These are phyloP conservation scores for Xylaria sp. DNA, from an alignment of 2,329 filamentous ascomycete genomes.

Conservation along the genomic window DNA sequence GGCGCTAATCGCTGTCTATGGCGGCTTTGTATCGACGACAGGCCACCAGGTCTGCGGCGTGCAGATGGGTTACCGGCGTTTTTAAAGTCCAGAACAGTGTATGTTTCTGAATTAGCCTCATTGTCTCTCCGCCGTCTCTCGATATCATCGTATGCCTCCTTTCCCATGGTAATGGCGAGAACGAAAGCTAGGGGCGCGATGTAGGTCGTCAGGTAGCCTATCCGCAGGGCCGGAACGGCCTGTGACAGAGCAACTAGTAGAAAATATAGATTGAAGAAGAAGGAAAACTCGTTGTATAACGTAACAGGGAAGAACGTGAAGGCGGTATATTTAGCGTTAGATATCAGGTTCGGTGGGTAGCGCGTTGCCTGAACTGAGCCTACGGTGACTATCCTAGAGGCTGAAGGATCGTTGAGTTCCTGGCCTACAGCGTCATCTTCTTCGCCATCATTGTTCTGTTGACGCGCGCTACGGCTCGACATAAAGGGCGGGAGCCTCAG, in stretches of 20 bases:
- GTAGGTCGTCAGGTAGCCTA: conserved; percentile 93
- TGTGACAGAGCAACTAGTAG: conserved; percentile 91
- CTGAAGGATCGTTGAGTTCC: conserved; percentile 57
- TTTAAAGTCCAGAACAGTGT: conserved; percentile 69
- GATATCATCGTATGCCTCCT: conserved; percentile 94
- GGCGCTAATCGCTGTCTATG: conserved; percentile 35
- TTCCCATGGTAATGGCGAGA: conserved; percentile 83
- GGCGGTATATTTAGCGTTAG: conserved; percentile 95
- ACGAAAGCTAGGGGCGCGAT: conserved; percentile 90
- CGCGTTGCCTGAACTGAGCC: conserved; percentile 66
- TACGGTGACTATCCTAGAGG: conserved; percentile 70
- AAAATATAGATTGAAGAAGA: conserved; percentile 99
- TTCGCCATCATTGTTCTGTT: conserved; percentile 40
- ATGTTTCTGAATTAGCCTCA: conserved; percentile 90
- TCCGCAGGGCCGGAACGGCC: conserved; percentile 79
- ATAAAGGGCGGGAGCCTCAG: conserved; percentile 66
- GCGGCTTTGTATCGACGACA: conserved; percentile 36
- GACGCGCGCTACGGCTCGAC: conserved; percentile 36
- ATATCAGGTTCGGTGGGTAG: conserved; percentile 86
- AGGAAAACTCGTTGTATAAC: conserved; percentile 97
- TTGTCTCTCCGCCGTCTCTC: conserved; percentile 77
- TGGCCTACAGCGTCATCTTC: conserved; percentile 47
- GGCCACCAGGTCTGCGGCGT: conserved; percentile 37
- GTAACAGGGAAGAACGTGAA: conserved; percentile 92
- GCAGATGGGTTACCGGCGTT: conserved; percentile 41